Evolutionary conservation across 371 early-diverging fungal species (phyloP), one percentile per base, ranked within the genome.

Genomic region (Funneliformis caledonium): DNA sequence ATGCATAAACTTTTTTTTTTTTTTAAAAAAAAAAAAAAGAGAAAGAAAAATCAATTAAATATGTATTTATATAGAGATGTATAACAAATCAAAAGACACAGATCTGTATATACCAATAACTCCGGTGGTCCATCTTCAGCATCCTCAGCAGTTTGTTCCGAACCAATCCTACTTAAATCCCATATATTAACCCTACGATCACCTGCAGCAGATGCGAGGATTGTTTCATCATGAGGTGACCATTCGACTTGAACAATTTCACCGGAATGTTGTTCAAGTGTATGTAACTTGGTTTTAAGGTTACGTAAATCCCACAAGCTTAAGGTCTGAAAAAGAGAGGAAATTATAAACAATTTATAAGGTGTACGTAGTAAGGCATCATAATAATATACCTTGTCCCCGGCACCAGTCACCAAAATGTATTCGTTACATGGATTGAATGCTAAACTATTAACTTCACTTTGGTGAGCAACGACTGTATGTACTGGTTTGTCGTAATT

Each of bases 101-200:
- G 14, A 50, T 12, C 43, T 56, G 72, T 60, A 80, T 82, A 83
- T 89, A 92, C 94, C 89, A 99, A 85, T 26, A 99, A 89, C 87
- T 99, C 99, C 33, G 99, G 98, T 78, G 98, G 98, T 6, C 99
- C 99, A 86, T 99, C 99, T 83, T 95, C 98, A 48, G 96, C 95
- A 87, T 98, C 98, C 85, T 98, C 99, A 14, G 96, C 91, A 3
- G 94, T 92, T 87, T 97, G 98, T 85, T 97, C 97, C 83, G 95
- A 94, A 74, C 99, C 99, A 83, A 97, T 96, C 42, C 93, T 90
- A 82, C 91, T 91, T 81, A 99, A 84, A 86, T 99, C 99, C 99
- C 99, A 99, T 42, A 99, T 90, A 81, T 94, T 92, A 75, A 99
- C 92, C 37, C 98, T 89, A 80, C 99, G 92, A 89, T 99, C 99